These are phyloP conservation scores for Entomortierella lignicola DNA, from an alignment of 192 early-diverging fungal genomes.

Conservation along the genomic window DNA sequence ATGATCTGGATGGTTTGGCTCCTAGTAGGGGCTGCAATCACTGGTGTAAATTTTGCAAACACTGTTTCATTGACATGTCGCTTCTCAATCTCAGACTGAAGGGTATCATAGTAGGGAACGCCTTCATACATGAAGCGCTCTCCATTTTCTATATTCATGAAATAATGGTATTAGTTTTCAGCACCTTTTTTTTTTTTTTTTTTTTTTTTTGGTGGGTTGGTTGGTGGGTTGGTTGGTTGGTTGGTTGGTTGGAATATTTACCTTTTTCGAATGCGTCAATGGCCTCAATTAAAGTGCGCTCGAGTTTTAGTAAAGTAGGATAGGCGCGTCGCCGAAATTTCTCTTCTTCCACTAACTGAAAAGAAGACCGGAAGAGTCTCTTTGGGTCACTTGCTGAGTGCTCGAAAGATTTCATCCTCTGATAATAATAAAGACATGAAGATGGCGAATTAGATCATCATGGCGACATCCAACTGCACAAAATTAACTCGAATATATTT, in stretches of 20 bases:
- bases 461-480: not conserved
- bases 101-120: constrained; percentile 15
- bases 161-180: not conserved
- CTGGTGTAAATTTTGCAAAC: constrained; percentile 56
- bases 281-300: constrained; percentile 63
- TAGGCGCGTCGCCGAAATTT: constrained; percentile 81
- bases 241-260: no score
- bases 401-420: constrained; percentile 84
- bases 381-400: constrained; percentile 78
- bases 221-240: no score
- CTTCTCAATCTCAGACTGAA: constrained; percentile 58
- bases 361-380: constrained; percentile 77
- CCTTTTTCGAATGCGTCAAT: constrained; percentile 68
- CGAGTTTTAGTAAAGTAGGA: constrained; percentile 76
- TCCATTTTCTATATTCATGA: constrained; percentile 4
- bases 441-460: not conserved
- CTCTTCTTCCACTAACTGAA: constrained; percentile 87
- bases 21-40: constrained; percentile 47
- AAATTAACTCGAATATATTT: not conserved
- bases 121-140: constrained; percentile 42
- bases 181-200: no score
- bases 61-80: constrained; percentile 69
- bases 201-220: no score
- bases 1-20: constrained; percentile 49
- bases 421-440: not conserved